phyloP scores from a whole-genome alignment of 768 basidiomycete species.

The Boletus tomentosulus region DNA sequence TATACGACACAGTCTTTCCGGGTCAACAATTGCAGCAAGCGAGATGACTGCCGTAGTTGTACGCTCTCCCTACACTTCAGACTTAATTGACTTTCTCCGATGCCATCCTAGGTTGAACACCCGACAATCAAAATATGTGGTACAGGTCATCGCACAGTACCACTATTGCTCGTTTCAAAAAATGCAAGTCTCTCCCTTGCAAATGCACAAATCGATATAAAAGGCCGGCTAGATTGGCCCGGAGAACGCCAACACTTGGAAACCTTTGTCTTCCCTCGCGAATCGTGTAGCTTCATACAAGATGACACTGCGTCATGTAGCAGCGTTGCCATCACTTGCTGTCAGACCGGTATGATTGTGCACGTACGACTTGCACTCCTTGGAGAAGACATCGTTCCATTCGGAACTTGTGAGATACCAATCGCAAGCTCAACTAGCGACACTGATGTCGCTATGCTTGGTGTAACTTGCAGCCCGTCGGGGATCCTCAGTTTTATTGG shows the following conservation, averaged over 20 bases:
- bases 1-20: constrained; percentile 54
- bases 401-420: constrained; percentile 22
- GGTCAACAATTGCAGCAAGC: constrained; percentile 26
- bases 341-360: constrained; percentile 11
- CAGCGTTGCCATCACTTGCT: constrained; percentile 23
- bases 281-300: constrained; percentile 27
- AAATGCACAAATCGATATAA: constrained; percentile 26
- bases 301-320: constrained; percentile 3
- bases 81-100: constrained; percentile 5
- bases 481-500: constrained; percentile 51
- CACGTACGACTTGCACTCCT: constrained; percentile 21
- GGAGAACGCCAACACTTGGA: constrained; percentile 26
- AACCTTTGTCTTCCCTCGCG: constrained; percentile 28
- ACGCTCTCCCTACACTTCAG: constrained; percentile 24
- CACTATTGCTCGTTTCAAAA: constrained; percentile 32
- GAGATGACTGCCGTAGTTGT: constrained; percentile 45
- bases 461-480: constrained; percentile 36
- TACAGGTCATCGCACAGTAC: constrained; percentile 23
- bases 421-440: constrained; percentile 5
- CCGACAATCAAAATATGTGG: constrained; percentile 37
- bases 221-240: constrained; percentile 23
- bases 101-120: constrained; percentile 40
- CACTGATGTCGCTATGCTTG: not conserved
- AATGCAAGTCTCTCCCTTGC: constrained; percentile 33
- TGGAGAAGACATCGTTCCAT: constrained; percentile 13